A percentile compares a stretch with the other conserved stretches of the same genome.
phyloP scores from a whole-genome alignment of 2,329 filamentous ascomycete genomes.

The Colletotrichum brevisporum region DNA sequence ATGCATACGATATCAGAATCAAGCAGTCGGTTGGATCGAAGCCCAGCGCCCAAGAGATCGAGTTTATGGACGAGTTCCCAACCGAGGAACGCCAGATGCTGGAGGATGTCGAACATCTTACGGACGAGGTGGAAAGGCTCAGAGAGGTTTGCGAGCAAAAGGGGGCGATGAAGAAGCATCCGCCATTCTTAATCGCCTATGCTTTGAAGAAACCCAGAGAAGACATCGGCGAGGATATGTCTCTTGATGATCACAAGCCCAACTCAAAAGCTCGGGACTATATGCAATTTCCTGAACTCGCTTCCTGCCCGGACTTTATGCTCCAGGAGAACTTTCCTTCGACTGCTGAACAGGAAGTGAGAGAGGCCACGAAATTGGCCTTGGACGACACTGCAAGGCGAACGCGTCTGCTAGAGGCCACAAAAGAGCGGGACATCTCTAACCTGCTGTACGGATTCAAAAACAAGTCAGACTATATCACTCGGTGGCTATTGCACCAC shows the following conservation, averaged over 20 bases:
- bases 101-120: slow-evolving; percentile 51
- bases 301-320: slow-evolving; percentile 64
- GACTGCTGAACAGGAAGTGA: slow-evolving; percentile 58
- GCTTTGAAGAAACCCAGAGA: slow-evolving; percentile 54
- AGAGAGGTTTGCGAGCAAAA: slow-evolving; percentile 57
- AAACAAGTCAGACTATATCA: slow-evolving; percentile 62
- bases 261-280: slow-evolving; percentile 53
- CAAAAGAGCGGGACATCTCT: slow-evolving; percentile 65
- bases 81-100: slow-evolving; percentile 51
- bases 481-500: slow-evolving; percentile 67
- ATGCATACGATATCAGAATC: slow-evolving; percentile 53
- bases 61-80: slow-evolving; percentile 61
- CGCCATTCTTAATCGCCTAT: slow-evolving; percentile 55
- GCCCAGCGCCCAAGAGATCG: slow-evolving; percentile 55
- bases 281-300: slow-evolving; percentile 58
- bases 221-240: slow-evolving; percentile 57
- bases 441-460: slow-evolving; percentile 55
- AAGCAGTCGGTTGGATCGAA: slow-evolving; percentile 47
- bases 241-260: slow-evolving; percentile 51
- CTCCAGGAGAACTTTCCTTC: slow-evolving; percentile 54
- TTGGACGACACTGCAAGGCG: slow-evolving; percentile 51
- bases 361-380: slow-evolving; percentile 54
- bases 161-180: slow-evolving; percentile 59
- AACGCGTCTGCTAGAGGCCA: slow-evolving; percentile 55
- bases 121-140: slow-evolving; percentile 52